A percentile compares a stretch with the other conserved stretches of the same genome.
Conservation (phyloP, 768 basidiomycete species). For the Tephrocybe sp. region DNA sequence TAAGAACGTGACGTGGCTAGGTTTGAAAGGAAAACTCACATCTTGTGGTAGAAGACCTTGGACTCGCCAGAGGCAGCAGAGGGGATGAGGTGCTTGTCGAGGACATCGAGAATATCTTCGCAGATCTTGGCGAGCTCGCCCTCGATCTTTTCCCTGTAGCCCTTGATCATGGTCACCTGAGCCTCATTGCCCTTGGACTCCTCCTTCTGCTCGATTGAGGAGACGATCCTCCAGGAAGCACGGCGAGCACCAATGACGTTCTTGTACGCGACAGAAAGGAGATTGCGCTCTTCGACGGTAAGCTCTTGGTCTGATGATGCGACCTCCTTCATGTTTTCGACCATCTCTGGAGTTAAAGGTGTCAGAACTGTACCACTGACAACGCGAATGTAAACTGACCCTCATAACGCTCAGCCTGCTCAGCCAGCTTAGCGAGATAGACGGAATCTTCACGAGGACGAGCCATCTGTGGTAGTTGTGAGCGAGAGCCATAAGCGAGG, state of each 20-base stretch:
- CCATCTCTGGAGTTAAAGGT: slow-evolving; percentile 68
- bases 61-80: slow-evolving; percentile 96
- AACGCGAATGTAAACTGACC: slow-evolving; percentile 40
- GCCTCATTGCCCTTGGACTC: slow-evolving; percentile 97
- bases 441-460: slow-evolving; percentile 94
- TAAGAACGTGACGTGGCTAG: slow-evolving; percentile 14
- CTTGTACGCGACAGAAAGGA: slow-evolving; percentile 98
- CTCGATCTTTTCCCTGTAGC: slow-evolving; percentile 98
- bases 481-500: slow-evolving; percentile 25
- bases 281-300: slow-evolving; percentile 97
- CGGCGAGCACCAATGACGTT: slow-evolving; percentile 98
- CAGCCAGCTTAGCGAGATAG: slow-evolving; percentile 99
- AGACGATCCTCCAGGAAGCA: slow-evolving; percentile 97
- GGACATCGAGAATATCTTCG: slow-evolving; percentile 96
- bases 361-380: slow-evolving; percentile 13
- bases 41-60: slow-evolving; percentile 99
- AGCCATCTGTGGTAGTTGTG: slow-evolving; percentile 57
- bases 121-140: slow-evolving; percentile 96
- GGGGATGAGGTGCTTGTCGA: slow-evolving; percentile 97
- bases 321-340: slow-evolving; percentile 99
- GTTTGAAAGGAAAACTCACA: slow-evolving; percentile 47
- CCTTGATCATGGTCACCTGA: slow-evolving; percentile 96
- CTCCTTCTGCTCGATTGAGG: slow-evolving; percentile 99
- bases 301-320: slow-evolving; percentile 97
- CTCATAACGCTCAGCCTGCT: slow-evolving; percentile 99